A percentile compares a stretch with the other conserved stretches of the same genome.
Conservation (phyloP, 192 early-diverging fungal genomes). For the Coemansia sp. region DNA sequence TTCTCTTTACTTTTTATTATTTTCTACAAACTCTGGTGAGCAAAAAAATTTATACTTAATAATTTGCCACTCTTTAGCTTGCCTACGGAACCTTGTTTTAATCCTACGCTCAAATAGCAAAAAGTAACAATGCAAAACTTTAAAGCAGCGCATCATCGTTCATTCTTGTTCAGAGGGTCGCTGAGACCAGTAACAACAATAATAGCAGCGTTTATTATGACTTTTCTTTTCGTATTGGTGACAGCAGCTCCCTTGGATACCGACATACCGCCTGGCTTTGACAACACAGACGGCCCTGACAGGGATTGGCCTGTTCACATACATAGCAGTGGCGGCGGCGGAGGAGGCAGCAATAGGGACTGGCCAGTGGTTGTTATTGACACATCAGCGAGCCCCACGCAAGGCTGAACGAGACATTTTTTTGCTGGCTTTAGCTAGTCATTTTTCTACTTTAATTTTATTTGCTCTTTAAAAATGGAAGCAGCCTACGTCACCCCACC, state of each 20-base stretch:
- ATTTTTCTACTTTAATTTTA: neutral
- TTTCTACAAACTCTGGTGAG: too few relatives aligned
- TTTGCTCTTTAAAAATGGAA: too few relatives aligned
- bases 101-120: too few relatives aligned
- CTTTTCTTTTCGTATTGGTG: neutral
- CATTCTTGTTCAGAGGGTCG: neutral
- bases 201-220: neutral
- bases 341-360: conserved; percentile 22
- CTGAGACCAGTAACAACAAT: neutral
- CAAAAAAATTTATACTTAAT: too few relatives aligned
- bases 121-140: neutral
- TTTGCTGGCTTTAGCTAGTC: neutral
- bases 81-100: too few relatives aligned
- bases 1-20: too few relatives aligned
- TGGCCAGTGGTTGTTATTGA: conserved; percentile 47
- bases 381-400: neutral
- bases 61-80: too few relatives aligned
- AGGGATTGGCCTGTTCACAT: conserved; percentile 49
- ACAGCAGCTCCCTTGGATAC: neutral
- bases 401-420: neutral
- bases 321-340: conserved; percentile 13
- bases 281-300: conserved; percentile 28
- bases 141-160: neutral
- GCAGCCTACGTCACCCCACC: too few relatives aligned
- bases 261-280: neutral